A percentile compares a stretch with the other conserved stretches of the same genome.
Conservation (phyloP, 805 yeast species). For the Kuraishia piskuri region DNA sequence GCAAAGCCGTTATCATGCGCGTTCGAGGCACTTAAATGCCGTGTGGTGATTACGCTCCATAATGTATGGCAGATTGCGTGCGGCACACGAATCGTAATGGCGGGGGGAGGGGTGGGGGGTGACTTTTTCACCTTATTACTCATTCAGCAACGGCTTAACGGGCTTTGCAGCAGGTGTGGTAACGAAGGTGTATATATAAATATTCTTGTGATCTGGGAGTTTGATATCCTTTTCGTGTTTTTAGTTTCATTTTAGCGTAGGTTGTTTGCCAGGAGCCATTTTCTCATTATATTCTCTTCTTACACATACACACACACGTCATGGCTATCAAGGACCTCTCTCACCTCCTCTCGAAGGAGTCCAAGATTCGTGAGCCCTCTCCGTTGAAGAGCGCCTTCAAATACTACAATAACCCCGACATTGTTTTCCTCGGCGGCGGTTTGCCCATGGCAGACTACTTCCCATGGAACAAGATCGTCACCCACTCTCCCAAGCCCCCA, state of each 20-base stretch:
- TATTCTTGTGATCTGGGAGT: too few relatives aligned
- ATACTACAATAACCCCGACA: conserved; percentile 62
- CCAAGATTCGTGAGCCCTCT: conserved; percentile 67
- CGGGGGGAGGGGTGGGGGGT: background rate
- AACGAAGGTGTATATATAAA: too few relatives aligned
- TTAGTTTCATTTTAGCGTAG: background rate
- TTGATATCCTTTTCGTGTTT: background rate
- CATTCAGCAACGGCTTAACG: background rate
- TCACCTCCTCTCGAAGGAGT: conserved; percentile 71
- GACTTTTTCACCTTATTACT: background rate
- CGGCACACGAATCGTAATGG: background rate
- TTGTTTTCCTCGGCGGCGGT: conserved; percentile 93
- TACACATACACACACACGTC: background rate
- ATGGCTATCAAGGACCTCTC: conserved; percentile 39
- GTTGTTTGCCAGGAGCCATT: background rate
- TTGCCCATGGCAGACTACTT: conserved; percentile 85
- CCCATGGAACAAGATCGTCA: conserved; percentile 76
- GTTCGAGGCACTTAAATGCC: background rate
- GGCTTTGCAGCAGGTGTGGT: too few relatives aligned
- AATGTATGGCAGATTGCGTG: background rate
- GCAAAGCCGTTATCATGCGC: background rate
- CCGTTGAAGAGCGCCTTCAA: conserved; percentile 80
- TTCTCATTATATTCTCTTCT: background rate
- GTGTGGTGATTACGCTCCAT: background rate
- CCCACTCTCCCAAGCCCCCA: conserved; percentile 72